Evolutionary conservation across 495 filamentous ascomycete species (phyloP).

Genomic region (Acidiella bohemica): DNA sequence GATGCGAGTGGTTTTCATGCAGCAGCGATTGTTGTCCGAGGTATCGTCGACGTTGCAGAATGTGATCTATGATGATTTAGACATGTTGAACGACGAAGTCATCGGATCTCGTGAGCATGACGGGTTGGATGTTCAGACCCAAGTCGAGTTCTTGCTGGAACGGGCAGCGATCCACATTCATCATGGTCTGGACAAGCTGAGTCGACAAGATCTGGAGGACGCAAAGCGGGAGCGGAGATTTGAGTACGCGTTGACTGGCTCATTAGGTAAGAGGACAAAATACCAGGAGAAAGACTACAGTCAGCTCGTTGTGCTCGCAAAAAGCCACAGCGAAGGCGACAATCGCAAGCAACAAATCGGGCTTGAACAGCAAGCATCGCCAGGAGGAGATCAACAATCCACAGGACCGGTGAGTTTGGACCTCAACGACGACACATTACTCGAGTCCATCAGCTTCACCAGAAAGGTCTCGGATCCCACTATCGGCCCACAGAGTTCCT

Average conservation of each 20-base stretch:
- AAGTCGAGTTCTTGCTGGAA: conserved; percentile 59
- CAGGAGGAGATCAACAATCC: neutral
- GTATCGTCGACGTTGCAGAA: conserved; percentile 51
- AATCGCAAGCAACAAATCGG: neutral
- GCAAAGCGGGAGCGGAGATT: conserved; percentile 55
- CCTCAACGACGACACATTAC: conserved; percentile 82
- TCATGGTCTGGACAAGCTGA: conserved; percentile 67
- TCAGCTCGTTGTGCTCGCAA: conserved; percentile 83
- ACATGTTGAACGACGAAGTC: conserved; percentile 32
- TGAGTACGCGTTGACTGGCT: conserved; percentile 71
- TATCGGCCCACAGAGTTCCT: too few species aligned
- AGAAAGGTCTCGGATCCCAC: conserved; percentile 28
- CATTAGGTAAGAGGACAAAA: conserved; percentile 78
- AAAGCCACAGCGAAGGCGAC: conserved; percentile 35
- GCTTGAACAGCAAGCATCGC: neutral
- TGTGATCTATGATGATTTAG: conserved; percentile 41
- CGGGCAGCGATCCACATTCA: conserved; percentile 72
- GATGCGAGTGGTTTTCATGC: conserved; percentile 64
- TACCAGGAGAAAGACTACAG: conserved; percentile 83
- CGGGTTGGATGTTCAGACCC: conserved; percentile 28
- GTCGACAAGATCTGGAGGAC: conserved; percentile 51
- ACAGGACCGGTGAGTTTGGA: conserved; percentile 51
- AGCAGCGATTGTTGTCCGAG: conserved; percentile 78
- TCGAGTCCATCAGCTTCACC: conserved; percentile 73
- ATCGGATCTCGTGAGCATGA: conserved; percentile 23